Percentiles rank a stretch among this genome's conserved stretches.
phyloP scores from a whole-genome alignment of 371 early-diverging fungal genomes.

The Haplosporangium sp. region DNA sequence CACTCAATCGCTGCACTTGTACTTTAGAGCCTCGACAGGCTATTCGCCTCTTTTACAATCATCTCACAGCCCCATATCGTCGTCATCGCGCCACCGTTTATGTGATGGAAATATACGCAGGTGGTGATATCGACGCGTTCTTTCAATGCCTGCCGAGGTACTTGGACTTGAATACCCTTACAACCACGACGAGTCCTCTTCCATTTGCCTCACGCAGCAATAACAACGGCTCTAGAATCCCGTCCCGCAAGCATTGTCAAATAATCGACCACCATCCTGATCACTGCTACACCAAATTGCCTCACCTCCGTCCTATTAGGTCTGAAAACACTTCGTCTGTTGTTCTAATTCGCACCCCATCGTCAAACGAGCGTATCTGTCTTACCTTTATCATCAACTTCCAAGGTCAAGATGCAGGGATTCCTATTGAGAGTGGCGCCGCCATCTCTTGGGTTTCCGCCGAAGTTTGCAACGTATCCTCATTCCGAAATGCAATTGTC shows the following conservation, averaged over 20 bases:
- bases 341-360: neutral
- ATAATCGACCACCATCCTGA: conserved; percentile 10
- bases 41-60: neutral
- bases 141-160: neutral
- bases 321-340: neutral
- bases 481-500: neutral
- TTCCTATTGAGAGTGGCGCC: conserved; percentile 8
- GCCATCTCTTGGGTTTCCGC: conserved; percentile 13
- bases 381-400: neutral
- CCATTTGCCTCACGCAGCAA: neutral
- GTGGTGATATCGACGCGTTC: neutral
- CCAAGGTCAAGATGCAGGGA: neutral
- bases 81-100: neutral
- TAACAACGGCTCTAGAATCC: neutral
- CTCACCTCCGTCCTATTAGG: conserved; percentile 18
- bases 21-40: neutral
- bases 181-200: no score
- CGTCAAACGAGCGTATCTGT: no score
- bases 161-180: neutral
- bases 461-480: neutral
- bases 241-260: neutral
- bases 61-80: neutral
- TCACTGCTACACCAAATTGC: conserved; percentile 9
- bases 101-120: neutral
- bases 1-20: conserved; percentile 4